Evolutionary conservation across 768 basidiomycete species (phyloP).

Genomic region (Mrakia frigida): DNA sequence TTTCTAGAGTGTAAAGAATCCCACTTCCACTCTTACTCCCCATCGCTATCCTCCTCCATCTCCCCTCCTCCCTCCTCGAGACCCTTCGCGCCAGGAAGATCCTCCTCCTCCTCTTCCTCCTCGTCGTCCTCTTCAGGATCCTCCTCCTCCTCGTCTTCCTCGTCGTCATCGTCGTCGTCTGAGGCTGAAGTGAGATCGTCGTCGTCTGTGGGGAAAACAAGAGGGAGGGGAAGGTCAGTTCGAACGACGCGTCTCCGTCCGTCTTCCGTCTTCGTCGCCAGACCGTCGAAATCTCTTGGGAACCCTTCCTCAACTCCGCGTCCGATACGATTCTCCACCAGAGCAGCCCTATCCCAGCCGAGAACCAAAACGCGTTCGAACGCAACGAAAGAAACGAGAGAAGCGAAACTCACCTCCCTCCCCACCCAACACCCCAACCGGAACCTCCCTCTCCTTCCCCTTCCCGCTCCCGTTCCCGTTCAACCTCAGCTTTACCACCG

Average conservation of each 20-base stretch:
- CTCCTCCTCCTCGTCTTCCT: no score
- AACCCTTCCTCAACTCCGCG: no score
- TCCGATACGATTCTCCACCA: no score
- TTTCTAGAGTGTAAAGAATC: background rate
- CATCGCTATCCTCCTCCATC: background rate
- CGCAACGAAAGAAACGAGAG: background rate
- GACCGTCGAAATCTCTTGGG: no score
- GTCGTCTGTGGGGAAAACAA: no score
- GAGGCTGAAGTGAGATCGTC: no score
- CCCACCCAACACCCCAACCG: constrained; percentile 33
- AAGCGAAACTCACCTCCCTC: constrained; percentile 26
- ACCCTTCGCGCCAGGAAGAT: background rate
- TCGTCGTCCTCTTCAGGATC: background rate
- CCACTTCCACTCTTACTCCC: background rate
- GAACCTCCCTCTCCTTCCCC: constrained; percentile 52
- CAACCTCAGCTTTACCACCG: constrained; percentile 34
- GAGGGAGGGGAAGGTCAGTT: no score
- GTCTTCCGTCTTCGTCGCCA: no score
- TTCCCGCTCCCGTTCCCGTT: constrained; percentile 62
- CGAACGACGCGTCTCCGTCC: no score
- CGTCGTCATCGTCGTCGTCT: no score
- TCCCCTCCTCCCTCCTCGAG: background rate
- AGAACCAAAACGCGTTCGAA: background rate
- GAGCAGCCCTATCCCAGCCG: no score
- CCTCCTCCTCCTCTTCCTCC: background rate